A percentile compares a stretch with the other conserved stretches of the same genome.
Conservation (phyloP, 306 rosid genomes). For the Glycine latifolia region DNA sequence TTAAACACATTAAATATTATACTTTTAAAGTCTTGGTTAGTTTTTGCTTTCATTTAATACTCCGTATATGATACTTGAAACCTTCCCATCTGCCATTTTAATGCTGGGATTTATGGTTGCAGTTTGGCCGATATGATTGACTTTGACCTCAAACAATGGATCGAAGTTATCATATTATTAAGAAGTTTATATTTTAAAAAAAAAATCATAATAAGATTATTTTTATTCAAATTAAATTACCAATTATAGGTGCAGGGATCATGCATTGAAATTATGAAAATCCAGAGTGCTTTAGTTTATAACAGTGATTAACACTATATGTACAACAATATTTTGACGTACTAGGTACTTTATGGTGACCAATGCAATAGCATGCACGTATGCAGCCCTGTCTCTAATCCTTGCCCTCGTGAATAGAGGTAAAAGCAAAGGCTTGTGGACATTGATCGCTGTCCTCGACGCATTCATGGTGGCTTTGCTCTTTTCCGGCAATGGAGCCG, state of each 20-base stretch:
- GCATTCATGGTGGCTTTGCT: conserved; percentile 70
- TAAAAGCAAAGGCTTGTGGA: conserved; percentile 33
- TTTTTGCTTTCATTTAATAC: not conserved
- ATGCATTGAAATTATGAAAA: not conserved
- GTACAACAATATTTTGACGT: not conserved
- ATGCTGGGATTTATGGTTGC: not conserved
- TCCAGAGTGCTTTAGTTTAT: too few species aligned
- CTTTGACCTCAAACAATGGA: not conserved
- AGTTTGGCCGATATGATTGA: not conserved
- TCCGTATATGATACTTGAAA: not conserved
- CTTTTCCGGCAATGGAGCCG: conserved; percentile 72
- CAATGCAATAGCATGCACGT: conserved; percentile 68
- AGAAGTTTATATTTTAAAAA: too few species aligned
- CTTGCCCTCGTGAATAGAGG: conserved; percentile 47
- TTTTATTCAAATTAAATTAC: too few species aligned
- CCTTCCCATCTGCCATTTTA: not conserved
- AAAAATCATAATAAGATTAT: too few species aligned
- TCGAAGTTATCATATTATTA: too few species aligned
- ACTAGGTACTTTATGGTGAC: conserved; percentile 68
- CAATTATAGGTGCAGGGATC: too few species aligned
- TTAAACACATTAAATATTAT: not conserved
- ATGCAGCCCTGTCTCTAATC: conserved; percentile 58
- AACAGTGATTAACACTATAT: too few species aligned
- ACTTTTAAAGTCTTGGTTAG: not conserved
- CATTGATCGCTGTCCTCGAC: conserved; percentile 53